These are phyloP conservation scores for Psidium friedrichsthalianum DNA, from an alignment of 345 rosid species.

Conservation along the genomic window DNA sequence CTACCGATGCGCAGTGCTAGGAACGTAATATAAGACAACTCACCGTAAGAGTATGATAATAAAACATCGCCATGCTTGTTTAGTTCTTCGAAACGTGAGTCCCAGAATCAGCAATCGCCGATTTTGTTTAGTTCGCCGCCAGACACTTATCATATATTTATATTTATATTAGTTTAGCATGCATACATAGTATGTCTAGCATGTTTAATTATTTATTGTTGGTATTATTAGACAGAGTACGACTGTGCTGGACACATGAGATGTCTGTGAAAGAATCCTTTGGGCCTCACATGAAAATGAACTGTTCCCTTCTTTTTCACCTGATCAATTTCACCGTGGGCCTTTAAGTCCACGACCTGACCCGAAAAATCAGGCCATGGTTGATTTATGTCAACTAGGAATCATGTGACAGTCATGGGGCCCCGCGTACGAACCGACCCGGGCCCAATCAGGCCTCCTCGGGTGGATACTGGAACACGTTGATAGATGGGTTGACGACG, in stretches of 20 bases:
- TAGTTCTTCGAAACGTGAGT: neutral
- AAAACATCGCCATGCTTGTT: neutral
- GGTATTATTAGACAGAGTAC: neutral
- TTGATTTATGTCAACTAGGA: neutral
- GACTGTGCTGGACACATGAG: too few relatives aligned
- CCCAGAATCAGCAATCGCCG: neutral
- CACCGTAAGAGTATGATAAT: neutral
- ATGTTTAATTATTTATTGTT: neutral
- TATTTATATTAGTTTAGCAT: neutral
- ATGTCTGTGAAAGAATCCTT: neutral
- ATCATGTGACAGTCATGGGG: neutral
- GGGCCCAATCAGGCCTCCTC: neutral
- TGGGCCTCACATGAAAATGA: neutral
- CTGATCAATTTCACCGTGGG: neutral
- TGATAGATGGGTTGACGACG: constrained; percentile 21
- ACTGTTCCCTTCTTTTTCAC: neutral
- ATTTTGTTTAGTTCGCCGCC: neutral
- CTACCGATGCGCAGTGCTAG: neutral
- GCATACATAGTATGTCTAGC: neutral
- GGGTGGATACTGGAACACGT: constrained; percentile 19
- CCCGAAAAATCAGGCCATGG: neutral
- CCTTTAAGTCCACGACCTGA: neutral
- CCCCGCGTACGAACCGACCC: neutral
- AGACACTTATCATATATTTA: neutral
- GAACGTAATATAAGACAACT: neutral